Evolutionary conservation across 495 filamentous ascomycete species (phyloP), one percentile per base, ranked within the genome.

Genomic region (Penicillium soppii): DNA sequence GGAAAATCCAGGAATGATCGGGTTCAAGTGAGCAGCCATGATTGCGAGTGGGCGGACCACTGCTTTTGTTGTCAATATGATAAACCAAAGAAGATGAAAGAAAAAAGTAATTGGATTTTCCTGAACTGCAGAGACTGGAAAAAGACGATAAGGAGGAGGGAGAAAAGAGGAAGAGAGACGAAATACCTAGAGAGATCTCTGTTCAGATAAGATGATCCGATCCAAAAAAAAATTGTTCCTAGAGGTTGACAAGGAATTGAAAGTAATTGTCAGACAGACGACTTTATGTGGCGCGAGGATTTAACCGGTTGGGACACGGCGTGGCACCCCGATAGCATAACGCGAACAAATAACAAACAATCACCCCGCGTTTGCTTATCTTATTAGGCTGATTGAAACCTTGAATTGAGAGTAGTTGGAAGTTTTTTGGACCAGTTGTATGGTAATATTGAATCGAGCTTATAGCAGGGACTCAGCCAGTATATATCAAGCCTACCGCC

Each of bases 1-100:
- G 20, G 59, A 46, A 39, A 66, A 70, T 5, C 69, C 69, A 16
- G 60, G 52, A 10, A 43, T 54, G 15, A 48, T 49, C 5, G 52
- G 52, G n/a, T 54, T 47, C 17, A 19, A 21, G 5, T 17, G 16
- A 20, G 16, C 23, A 25, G 29, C 25, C 52, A 55, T 55, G 15
- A 7, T 13, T 20, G 36, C 0, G 9, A 37, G 4, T 3, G 3
- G 5, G 29, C 13, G n/a, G n/a, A n/a, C n/a, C n/a, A n/a, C n/a
- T n/a, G n/a, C n/a, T n/a, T n/a, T n/a, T n/a, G n/a, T n/a, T n/a
- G n/a, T n/a, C n/a, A n/a, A n/a, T n/a, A n/a, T n/a, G n/a, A n/a
- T n/a, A n/a, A n/a, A n/a, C n/a, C n/a, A n/a, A n/a, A n/a, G n/a
- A n/a, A 7, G 29, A 5, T 32, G 5, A 32, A 32, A 32, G 29